A percentile compares a stretch with the other conserved stretches of the same genome.
These are phyloP conservation scores for Umbelopsis sp. DNA, from an alignment of 192 early-diverging fungal genomes.

Conservation along the genomic window DNA sequence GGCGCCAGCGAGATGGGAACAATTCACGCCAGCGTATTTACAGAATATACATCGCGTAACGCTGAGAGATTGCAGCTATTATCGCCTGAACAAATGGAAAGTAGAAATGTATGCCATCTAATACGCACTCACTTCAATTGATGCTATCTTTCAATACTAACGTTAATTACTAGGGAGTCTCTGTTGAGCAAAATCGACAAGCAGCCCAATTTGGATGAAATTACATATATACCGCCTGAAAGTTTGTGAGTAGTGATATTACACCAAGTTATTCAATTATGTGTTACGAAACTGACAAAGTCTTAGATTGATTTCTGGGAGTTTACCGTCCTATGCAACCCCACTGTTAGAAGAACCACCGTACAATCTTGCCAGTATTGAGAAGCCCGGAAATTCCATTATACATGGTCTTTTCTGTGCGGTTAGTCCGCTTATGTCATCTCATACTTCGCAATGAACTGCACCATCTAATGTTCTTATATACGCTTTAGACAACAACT, in stretches of 20 bases:
- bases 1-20: neutral
- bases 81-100: neutral
- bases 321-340: neutral
- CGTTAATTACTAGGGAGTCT: neutral
- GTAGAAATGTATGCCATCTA: neutral
- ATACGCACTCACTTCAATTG: neutral
- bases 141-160: neutral
- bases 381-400: neutral
- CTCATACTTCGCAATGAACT: no score
- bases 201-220: neutral
- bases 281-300: no score
- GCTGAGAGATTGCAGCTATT: neutral
- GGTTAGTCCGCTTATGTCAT: neutral
- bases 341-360: neutral
- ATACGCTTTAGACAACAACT: neutral
- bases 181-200: neutral
- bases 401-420: neutral
- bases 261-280: no score
- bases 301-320: neutral
- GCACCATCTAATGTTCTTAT: no score
- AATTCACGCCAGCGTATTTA: neutral
- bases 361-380: neutral
- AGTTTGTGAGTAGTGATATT: no score
- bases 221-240: neutral
- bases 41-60: neutral